These are phyloP conservation scores for Takashimella tepidaria DNA, from an alignment of 1,284 basidiomycete species.

Conservation along the genomic window DNA sequence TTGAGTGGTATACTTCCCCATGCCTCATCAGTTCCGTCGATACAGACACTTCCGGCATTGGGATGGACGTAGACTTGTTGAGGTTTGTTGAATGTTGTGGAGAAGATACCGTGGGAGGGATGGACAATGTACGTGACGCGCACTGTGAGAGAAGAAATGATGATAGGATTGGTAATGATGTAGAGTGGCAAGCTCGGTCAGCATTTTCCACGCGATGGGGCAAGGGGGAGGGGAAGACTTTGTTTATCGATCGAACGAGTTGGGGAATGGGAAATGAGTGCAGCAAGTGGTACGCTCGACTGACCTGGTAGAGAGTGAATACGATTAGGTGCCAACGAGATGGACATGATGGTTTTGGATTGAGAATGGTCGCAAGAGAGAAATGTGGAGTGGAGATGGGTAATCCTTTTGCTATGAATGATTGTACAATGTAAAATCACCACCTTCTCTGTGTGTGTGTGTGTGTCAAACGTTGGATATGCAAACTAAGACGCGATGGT, in stretches of 20 bases:
- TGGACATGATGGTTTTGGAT: slow-evolving; percentile 22
- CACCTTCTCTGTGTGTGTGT: too few species aligned
- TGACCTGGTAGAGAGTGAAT: slow-evolving; percentile 43
- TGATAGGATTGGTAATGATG: too few species aligned
- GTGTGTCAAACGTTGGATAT: too few species aligned
- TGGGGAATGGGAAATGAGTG: not conserved
- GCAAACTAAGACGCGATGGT: too few species aligned
- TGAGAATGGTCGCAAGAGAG: too few species aligned
- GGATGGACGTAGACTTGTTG: slow-evolving; percentile 45
- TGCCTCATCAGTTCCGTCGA: slow-evolving; percentile 26
- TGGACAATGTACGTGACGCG: slow-evolving; percentile 41
- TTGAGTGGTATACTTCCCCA: slow-evolving; percentile 46
- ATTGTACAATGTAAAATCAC: too few species aligned
- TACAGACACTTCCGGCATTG: slow-evolving; percentile 17
- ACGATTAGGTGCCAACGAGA: slow-evolving; percentile 31
- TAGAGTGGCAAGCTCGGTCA: too few species aligned
- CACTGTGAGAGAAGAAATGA: slow-evolving; percentile 22
- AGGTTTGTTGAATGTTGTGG: slow-evolving; percentile 29
- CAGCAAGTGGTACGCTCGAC: slow-evolving; percentile 4
- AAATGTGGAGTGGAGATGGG: too few species aligned
- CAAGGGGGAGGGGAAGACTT: too few species aligned
- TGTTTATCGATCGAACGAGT: too few species aligned
- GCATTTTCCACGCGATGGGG: too few species aligned
- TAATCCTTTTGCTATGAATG: too few species aligned
- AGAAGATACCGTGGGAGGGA: slow-evolving; percentile 32